Base-by-base conservation (phyloP, 2,329 filamentous ascomycete species). In the Aureobasidium sp. region DNA sequence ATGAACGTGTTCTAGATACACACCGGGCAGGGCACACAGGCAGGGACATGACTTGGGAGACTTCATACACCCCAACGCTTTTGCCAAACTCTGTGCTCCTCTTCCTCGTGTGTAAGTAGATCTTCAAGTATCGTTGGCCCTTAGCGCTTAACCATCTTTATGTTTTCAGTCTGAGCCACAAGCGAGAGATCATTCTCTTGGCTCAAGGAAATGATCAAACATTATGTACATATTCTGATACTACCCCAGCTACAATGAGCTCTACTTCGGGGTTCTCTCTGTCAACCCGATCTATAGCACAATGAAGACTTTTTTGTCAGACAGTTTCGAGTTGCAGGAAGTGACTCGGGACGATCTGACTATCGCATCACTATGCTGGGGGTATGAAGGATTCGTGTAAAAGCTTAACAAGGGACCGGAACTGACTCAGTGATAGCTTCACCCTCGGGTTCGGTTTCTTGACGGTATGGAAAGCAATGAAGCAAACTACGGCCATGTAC, bases 381-480 rank as follows among this genome's bases (percentile, higher is more conserved):
- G 58, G 57, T 51, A 55, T 5, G 44, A 34, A 34, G 20, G 7
- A 47, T 17, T 20, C 45, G 25, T 15, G 22, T n/a, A 34, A 4
- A n/a, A 39, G 29, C 9, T 44, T 20, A 12, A 48, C 15, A 47
- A 15, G 22, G 25, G 20, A 31, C 8, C 17, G 12, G 20, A 42
- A 22, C 57, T 60, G 45, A 60, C 57, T 51, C 36, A 9, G 25
- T 15, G 9, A 42, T 11, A 60, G 57, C 37, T 52, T 61, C 48
- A 61, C 58, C 14, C 48, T 77, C 12, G 75, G 75, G 42, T 76
- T 77, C 58, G 75, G 75, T 20, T 75, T 74, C 70, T 68, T 77
- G 56, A 75, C 75, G 36, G 66, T 67, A 17, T 76, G 73, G 71
- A 75, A 71, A 20, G 74, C 74, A 11, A 60, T 71, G 41, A 72